These are phyloP conservation scores for Hanseniaspora hatyaiensis DNA, from an alignment of 805 yeast genomes.

Conservation along the genomic window DNA sequence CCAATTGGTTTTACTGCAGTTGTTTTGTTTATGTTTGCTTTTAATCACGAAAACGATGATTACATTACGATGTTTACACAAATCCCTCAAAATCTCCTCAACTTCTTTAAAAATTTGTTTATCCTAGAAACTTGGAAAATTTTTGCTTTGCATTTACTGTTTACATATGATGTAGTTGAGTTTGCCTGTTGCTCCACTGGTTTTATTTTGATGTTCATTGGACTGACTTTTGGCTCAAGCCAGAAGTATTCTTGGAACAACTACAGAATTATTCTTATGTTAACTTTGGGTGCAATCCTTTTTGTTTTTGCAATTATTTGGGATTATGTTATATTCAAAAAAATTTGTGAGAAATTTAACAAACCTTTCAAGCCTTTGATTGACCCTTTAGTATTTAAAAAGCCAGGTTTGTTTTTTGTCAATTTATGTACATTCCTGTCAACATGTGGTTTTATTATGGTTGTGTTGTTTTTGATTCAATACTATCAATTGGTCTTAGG, in stretches of 20 bases:
- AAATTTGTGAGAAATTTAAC: slow-evolving; percentile 11
- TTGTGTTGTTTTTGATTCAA: slow-evolving; percentile 12
- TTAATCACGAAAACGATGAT: slow-evolving; percentile 15
- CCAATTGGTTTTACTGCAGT: slow-evolving; percentile 46
- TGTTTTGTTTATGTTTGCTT: slow-evolving; percentile 18
- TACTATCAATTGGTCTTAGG: slow-evolving; percentile 15
- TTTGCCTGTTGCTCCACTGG: slow-evolving; percentile 23
- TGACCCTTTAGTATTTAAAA: slow-evolving; percentile 11
- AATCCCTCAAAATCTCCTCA: not conserved
- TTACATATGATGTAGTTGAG: slow-evolving; percentile 23
- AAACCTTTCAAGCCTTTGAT: slow-evolving; percentile 10
- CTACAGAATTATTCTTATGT: slow-evolving; percentile 32
- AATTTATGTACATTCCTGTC: slow-evolving; percentile 6
- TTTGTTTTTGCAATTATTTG: slow-evolving; percentile 36
- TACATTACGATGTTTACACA: not conserved
- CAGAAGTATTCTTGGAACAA: slow-evolving; percentile 45
- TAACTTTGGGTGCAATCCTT: slow-evolving; percentile 35
- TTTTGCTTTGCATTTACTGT: slow-evolving; percentile 13
- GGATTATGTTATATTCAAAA: slow-evolving; percentile 29
- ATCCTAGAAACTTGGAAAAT: slow-evolving; percentile 1
- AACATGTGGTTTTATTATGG: not conserved
- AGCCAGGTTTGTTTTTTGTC: slow-evolving; percentile 10
- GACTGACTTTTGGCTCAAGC: slow-evolving; percentile 43
- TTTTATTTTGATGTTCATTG: slow-evolving; percentile 21
- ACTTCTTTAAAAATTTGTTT: not conserved